Conservation (phyloP, 345 rosid genomes). For the Eucalyptus tenuipes region DNA sequence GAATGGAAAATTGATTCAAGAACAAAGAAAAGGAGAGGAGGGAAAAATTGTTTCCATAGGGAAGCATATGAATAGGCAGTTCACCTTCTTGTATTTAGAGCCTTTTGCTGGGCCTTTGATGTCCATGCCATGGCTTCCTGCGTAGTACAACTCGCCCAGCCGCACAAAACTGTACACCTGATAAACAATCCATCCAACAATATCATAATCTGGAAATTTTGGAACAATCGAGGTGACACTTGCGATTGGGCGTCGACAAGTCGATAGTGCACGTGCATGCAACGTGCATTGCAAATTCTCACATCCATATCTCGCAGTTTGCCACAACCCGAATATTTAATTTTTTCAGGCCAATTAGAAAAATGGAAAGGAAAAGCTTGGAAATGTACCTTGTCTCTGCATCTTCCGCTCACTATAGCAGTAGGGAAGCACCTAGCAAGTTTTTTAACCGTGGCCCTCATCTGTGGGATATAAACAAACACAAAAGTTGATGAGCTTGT, state of each 20-base stretch:
- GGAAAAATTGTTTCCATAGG: not conserved
- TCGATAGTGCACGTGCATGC: not conserved
- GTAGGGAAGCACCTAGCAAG: constrained; percentile 66
- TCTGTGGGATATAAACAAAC: constrained; percentile 17
- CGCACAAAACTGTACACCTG: constrained; percentile 83
- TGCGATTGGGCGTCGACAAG: not conserved
- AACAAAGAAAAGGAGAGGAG: not conserved
- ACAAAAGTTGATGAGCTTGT: not conserved
- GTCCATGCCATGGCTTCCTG: constrained; percentile 99
- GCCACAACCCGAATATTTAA: not conserved
- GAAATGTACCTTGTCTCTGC: constrained; percentile 81
- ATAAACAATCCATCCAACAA: not conserved
- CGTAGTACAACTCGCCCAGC: constrained; percentile 79
- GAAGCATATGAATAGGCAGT: not conserved
- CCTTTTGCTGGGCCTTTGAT: constrained; percentile 76
- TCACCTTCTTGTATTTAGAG: constrained; percentile 39
- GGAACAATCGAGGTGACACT: not conserved
- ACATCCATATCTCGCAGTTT: not conserved
- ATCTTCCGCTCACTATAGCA: constrained; percentile 88
- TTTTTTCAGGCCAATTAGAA: not conserved
- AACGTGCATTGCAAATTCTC: no score
- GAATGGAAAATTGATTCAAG: not conserved
- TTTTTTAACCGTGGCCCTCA: constrained; percentile 72
- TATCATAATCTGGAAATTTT: not conserved
- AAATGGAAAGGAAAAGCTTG: not conserved